These are phyloP conservation scores for Polymyxa betae DNA, from an alignment of 208 protist species.

Conservation along the genomic window DNA sequence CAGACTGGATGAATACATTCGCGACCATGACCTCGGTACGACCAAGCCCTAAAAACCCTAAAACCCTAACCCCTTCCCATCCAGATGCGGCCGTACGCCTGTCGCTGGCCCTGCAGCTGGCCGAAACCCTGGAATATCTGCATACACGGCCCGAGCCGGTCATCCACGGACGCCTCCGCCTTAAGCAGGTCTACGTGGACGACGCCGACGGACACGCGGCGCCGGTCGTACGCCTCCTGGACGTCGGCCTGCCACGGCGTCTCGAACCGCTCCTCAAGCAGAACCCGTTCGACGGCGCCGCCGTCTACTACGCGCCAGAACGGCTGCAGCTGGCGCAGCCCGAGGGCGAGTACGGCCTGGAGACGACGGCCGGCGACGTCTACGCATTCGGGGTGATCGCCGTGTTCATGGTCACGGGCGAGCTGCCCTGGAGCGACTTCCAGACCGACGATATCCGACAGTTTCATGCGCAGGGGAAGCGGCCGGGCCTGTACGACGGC, in stretches of 20 bases:
- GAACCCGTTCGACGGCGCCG: conserved; percentile 47
- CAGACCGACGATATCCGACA: neutral
- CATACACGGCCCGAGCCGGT: neutral
- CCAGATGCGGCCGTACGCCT: neutral
- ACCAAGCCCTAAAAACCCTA: neutral
- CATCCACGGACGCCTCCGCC: neutral
- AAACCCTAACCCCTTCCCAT: neutral
- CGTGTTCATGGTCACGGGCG: conserved; percentile 18
- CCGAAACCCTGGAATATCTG: conserved; percentile 38
- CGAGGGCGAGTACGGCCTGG: neutral
- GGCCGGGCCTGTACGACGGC: neutral
- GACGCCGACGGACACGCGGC: neutral
- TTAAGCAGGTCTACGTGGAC: conserved; percentile 21
- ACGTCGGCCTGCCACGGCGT: conserved; percentile 27
- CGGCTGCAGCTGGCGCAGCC: conserved; percentile 21
- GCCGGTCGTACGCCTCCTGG: neutral
- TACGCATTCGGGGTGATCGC: conserved; percentile 47
- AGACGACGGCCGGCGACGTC: conserved; percentile 18
- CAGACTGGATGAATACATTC: conserved; percentile 37
- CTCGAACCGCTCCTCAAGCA: conserved; percentile 34
- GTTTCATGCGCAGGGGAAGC: neutral
- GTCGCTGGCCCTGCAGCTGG: neutral
- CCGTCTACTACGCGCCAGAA: conserved; percentile 39
- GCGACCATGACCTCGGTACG: conserved; percentile 28
- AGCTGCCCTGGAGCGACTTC: conserved; percentile 30